These are phyloP conservation scores for Glaciozyma martinii DNA, from an alignment of 768 basidiomycete species.

Conservation along the genomic window DNA sequence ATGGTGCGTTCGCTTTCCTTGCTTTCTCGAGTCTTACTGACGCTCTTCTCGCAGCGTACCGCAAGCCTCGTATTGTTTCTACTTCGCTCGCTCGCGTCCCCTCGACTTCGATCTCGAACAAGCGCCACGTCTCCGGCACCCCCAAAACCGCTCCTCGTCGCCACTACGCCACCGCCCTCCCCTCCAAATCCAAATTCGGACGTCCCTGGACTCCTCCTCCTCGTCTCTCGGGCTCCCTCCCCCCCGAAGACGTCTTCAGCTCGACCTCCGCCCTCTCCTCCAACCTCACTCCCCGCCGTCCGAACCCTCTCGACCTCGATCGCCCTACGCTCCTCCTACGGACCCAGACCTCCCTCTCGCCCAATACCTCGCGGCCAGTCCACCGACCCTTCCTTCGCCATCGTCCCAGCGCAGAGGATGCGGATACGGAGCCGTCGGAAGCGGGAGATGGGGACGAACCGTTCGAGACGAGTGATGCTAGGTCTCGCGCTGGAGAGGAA, in stretches of 20 bases:
- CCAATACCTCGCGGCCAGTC: not conserved
- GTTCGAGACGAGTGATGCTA: not conserved
- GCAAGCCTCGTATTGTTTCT: not conserved
- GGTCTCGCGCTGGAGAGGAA: not conserved
- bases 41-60: not conserved
- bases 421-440: conserved; percentile 9
- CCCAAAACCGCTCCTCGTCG: conserved; percentile 17
- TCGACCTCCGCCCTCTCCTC: not conserved
- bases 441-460: not conserved
- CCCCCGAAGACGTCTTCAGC: not conserved
- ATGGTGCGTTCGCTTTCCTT: not conserved
- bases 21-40: not conserved
- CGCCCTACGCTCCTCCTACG: no score
- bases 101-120: not conserved
- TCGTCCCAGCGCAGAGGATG: conserved; percentile 6
- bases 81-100: not conserved
- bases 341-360: not conserved
- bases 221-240: not conserved
- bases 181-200: not conserved
- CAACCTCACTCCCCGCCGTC: conserved; percentile 2
- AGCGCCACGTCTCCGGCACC: conserved; percentile 11
- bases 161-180: conserved; percentile 17
- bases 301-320: conserved; percentile 12
- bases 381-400: not conserved
- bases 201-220: conserved; percentile 4